phyloP scores from a whole-genome alignment of 495 filamentous ascomycete species.

The Cercophora sp. region DNA sequence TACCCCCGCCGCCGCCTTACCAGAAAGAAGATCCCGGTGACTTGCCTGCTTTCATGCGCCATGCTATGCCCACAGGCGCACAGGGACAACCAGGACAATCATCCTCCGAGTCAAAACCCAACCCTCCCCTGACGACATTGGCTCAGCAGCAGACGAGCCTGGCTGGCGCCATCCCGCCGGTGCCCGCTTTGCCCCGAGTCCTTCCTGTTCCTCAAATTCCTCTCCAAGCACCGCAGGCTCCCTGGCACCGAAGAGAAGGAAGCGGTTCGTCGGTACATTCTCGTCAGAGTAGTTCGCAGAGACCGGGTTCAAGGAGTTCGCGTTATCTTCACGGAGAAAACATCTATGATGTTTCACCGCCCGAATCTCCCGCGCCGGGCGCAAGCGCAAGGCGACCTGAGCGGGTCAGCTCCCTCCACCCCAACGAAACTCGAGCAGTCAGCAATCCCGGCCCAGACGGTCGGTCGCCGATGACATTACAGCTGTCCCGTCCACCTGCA shows the following conservation, averaged over 20 bases:
- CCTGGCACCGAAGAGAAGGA: slow-evolving; percentile 11
- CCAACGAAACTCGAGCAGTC: slow-evolving; percentile 17
- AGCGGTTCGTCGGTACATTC: slow-evolving; percentile 13
- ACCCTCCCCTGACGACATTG: background rate
- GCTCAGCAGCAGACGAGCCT: background rate
- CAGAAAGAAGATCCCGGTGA: slow-evolving; percentile 61
- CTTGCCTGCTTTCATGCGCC: slow-evolving; percentile 45
- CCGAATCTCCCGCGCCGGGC: slow-evolving; percentile 37
- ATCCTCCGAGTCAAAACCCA: background rate
- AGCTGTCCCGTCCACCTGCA: background rate
- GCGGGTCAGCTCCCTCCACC: slow-evolving; percentile 10
- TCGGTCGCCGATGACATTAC: background rate
- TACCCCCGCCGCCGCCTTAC: slow-evolving; percentile 88
- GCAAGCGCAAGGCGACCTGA: slow-evolving; percentile 10
- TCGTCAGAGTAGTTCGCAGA: background rate
- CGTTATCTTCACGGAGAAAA: slow-evolving; percentile 35
- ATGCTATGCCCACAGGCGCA: slow-evolving; percentile 31
- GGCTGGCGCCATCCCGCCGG: slow-evolving; percentile 15
- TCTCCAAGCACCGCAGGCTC: slow-evolving; percentile 7
- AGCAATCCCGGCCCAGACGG: slow-evolving; percentile 12
- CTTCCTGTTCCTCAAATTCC: slow-evolving; percentile 22
- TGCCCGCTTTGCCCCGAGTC: slow-evolving; percentile 23
- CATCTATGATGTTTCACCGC: slow-evolving; percentile 55
- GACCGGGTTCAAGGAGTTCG: slow-evolving; percentile 23
- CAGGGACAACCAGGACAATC: background rate